Percentiles rank a stretch among this genome's conserved stretches.
Evolutionary conservation across 331 rosid genomes (phyloP).

Genomic region (Acacia pycnantha): DNA sequence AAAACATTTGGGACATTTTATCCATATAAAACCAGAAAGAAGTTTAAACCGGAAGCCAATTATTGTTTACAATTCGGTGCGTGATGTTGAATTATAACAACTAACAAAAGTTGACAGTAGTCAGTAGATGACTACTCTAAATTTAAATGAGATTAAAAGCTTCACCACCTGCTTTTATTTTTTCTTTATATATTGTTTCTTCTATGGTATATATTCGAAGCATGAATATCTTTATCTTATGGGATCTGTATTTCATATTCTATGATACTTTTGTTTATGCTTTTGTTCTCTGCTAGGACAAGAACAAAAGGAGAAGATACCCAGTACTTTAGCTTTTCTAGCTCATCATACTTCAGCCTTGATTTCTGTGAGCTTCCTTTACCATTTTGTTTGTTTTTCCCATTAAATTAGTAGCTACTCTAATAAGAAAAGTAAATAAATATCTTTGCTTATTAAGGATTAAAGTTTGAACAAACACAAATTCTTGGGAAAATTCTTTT

Average conservation of each 20-base stretch:
- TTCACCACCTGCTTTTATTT: conserved; percentile 31
- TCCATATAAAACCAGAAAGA: not conserved
- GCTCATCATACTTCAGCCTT: conserved; percentile 21
- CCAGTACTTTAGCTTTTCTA: conserved; percentile 29
- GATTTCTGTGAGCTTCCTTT: not conserved
- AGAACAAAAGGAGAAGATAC: conserved; percentile 19
- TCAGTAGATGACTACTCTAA: conserved; percentile 9
- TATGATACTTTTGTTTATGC: conserved; percentile 12
- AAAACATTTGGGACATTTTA: not conserved
- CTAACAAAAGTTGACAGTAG: conserved; percentile 12
- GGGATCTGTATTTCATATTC: conserved; percentile 19
- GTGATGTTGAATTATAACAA: conserved; percentile 16
- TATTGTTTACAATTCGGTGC: not conserved
- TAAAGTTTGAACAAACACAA: not conserved
- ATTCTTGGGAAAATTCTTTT: no score
- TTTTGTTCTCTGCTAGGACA: conserved; percentile 2
- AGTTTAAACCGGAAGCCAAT: conserved; percentile 6
- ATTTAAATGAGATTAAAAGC: conserved; percentile 15
- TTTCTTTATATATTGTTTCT: conserved; percentile 17
- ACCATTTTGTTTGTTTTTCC: not conserved
- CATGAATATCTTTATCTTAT: conserved; percentile 23
- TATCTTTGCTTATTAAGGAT: not conserved
- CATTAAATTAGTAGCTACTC: not conserved
- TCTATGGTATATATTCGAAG: conserved; percentile 32
- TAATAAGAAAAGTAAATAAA: not conserved